Evolutionary conservation across 345 rosid genomes (phyloP), one percentile per base, ranked within the genome.

Genomic region (Aquilaria malaccensis): DNA sequence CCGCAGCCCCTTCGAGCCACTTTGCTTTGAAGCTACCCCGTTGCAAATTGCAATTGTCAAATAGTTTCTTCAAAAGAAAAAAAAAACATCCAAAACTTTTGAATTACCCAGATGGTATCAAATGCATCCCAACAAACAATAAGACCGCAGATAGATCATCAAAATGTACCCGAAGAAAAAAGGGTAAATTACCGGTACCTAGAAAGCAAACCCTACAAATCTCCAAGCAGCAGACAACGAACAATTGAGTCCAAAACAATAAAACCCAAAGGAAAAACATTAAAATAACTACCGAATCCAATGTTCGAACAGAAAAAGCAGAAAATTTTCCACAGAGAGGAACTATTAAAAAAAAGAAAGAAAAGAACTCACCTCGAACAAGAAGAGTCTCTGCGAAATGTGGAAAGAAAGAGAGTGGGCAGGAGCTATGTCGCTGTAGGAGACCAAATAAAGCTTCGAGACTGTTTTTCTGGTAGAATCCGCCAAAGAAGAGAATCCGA

Each of bases 401-500:
- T 60, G n/a, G 11, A 65, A 52, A 22, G 22, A 22, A 22, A 22
- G 22, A 22, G 22, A 22, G 22, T 22, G 22, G 22, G 15, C 43
- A 31, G 14, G 7, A 9, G 11, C 15, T 9, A 47, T 4, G 31
- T 37, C 43, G n/a, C 29, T 5, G 30, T 11, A 29, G 41, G 30
- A 48, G 60, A 55, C 45, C 54, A 65, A 57, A 65, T 47, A n/a
- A 67, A 65, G 22, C 22, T 22, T 22, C 22, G 57, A 56, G 15
- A 50, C 10, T 29, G 6, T 15, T 46, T 60, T 22, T 52, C 71
- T 58, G 14, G 67, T 50, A 45, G 65, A 70, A 52, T 75, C 77
- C 68, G 65, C 73, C 73, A 50, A 29, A 13, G 43, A 37, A 37
- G 43, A 67, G 69, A 69, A 79, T 72, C 71, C 55, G 53, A 68